Evolutionary conservation across 2,329 filamentous ascomycete species (phyloP).

Genomic region (Dactylellina haptotyla): DNA sequence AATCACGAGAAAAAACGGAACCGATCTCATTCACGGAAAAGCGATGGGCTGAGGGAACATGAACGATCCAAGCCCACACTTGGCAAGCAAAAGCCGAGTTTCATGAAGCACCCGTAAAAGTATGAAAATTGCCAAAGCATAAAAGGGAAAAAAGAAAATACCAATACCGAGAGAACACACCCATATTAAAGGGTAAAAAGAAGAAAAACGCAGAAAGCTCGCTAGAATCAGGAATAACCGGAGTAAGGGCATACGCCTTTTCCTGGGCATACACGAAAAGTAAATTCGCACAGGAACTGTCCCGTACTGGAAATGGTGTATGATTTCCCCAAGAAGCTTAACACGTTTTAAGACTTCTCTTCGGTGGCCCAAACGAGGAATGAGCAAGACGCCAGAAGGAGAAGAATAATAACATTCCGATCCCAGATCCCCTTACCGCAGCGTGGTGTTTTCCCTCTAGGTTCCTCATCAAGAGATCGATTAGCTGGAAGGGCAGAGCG

Average conservation of each 20-base stretch:
- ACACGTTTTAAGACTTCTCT: background rate
- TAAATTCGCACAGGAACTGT: background rate
- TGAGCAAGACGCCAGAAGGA: background rate
- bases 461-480: background rate
- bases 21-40: background rate
- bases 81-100: background rate
- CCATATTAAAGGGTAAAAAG: background rate
- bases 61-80: constrained; percentile 2
- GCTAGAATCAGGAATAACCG: constrained; percentile 14
- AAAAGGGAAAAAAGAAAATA: too few relatives aligned
- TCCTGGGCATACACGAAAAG: background rate
- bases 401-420: constrained; percentile 6
- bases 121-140: too few relatives aligned
- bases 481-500: too few relatives aligned
- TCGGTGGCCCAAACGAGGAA: background rate
- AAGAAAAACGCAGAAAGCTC: background rate
- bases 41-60: background rate
- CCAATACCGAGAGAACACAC: too few relatives aligned
- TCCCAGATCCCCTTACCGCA: constrained; percentile 12
- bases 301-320: constrained; percentile 33
- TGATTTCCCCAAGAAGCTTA: background rate
- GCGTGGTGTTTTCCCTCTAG: background rate
- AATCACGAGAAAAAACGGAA: constrained; percentile 11
- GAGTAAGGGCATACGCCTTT: background rate
- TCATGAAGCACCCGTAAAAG: constrained; percentile 4